Conservation (phyloP, 2,329 filamentous ascomycete genomes). For the Microsporum ferrugineum region DNA sequence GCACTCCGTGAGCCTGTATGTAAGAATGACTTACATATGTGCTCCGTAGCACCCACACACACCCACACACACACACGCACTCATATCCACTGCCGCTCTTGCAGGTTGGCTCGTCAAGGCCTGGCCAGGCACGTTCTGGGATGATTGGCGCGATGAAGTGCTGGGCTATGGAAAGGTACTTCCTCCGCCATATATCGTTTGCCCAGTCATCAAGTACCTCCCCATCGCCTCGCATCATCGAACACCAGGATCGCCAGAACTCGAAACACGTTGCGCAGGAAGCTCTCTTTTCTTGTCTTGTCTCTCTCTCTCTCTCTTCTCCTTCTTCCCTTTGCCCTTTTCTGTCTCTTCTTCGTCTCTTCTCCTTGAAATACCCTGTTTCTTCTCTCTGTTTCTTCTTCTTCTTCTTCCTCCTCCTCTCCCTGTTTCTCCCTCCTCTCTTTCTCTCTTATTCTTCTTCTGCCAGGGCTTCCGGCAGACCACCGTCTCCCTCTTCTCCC, state of each 20-base stretch:
- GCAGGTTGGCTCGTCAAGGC: not conserved
- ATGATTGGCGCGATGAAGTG: slow-evolving; percentile 5
- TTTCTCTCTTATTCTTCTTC: not conserved
- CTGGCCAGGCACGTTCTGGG: slow-evolving; percentile 5
- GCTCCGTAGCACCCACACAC: too few species aligned
- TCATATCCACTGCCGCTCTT: too few species aligned
- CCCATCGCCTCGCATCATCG: not conserved
- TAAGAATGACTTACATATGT: too few species aligned
- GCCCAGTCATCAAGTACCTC: not conserved
- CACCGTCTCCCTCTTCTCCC: not conserved
- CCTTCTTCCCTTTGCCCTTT: not conserved
- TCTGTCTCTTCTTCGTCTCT: not conserved
- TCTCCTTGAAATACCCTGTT: not conserved
- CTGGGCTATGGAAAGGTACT: not conserved
- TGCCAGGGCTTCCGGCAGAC: not conserved
- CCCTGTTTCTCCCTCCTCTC: not conserved
- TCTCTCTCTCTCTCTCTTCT: not conserved
- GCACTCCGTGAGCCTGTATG: too few species aligned
- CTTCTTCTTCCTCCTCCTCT: not conserved
- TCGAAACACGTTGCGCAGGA: slow-evolving; percentile 3
- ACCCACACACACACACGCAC: too few species aligned
- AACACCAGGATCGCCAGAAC: not conserved
- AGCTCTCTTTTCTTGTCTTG: not conserved
- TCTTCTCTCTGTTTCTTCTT: not conserved
- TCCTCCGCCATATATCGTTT: not conserved